Evolutionary conservation across 2,329 filamentous ascomycete genomes (phyloP).

Genomic region (Aspergillus carbonarius): DNA sequence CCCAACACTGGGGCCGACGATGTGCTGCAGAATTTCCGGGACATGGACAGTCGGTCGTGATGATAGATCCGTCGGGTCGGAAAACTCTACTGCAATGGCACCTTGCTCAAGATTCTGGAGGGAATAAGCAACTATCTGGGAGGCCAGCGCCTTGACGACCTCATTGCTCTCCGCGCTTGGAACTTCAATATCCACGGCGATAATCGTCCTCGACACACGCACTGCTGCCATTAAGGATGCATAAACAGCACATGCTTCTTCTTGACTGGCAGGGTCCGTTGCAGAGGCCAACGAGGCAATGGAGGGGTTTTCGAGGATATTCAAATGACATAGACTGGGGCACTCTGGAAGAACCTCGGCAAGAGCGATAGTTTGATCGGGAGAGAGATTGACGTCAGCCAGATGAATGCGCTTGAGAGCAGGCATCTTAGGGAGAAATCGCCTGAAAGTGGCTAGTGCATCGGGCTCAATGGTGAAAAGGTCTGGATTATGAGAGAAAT

Average conservation of each 20-base stretch:
- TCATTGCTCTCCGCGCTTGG: constrained; percentile 80
- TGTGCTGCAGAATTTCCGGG: constrained; percentile 80
- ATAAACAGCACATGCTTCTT: constrained; percentile 92
- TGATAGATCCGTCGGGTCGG: constrained; percentile 46
- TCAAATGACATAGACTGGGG: constrained; percentile 77
- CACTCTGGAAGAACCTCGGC: constrained; percentile 88
- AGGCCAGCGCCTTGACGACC: constrained; percentile 85
- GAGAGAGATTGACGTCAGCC: constrained; percentile 75
- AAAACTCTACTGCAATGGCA: constrained; percentile 62
- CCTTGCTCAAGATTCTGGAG: constrained; percentile 84
- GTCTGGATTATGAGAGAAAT: constrained; percentile 83
- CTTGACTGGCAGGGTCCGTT: constrained; percentile 74
- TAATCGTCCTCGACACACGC: constrained; percentile 75
- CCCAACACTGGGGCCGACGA: constrained; percentile 70
- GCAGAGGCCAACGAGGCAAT: constrained; percentile 69
- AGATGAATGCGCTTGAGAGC: constrained; percentile 82
- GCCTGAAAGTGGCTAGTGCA: constrained; percentile 71
- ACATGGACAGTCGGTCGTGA: constrained; percentile 55
- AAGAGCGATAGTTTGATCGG: constrained; percentile 86
- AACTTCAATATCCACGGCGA: constrained; percentile 89
- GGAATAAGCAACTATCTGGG: constrained; percentile 92
- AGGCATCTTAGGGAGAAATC: constrained; percentile 78
- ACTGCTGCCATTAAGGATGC: constrained; percentile 87
- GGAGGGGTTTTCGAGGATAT: constrained; percentile 72
- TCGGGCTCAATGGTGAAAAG: constrained; percentile 75